Base-by-base conservation (phyloP, 768 basidiomycete species). In the Termitomyces sp. region DNA sequence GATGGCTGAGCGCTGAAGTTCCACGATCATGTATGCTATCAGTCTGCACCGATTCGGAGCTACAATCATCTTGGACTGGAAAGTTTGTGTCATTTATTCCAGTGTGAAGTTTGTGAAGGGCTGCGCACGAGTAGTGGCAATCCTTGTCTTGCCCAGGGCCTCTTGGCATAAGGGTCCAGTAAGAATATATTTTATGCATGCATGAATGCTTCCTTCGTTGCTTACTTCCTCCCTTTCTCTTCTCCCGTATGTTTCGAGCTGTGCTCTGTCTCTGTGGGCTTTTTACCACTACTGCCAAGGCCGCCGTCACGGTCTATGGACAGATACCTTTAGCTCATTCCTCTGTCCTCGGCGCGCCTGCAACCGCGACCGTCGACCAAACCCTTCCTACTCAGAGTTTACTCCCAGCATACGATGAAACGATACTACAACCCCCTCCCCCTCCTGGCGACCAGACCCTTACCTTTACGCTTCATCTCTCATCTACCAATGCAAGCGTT, bases 331-430 rank as follows among this genome's bases (percentile, higher is more conserved):
- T 68, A 9, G 62, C 58, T 1, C 68, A 66, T 31, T 54, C 61
- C 10, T 54, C 38, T 22, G 54, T 25, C 4, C 31, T 48, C 20
- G 32, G n/a, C 16, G 16, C 45, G 3, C 39, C 52, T 29, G 50
- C 47, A 2, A 58, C 64, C 15, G 52, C 56, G 46, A 67, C 70
- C 13, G 49, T 25, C 18, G 43, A 36, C 25, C 40, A 56, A 38
- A 61, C 68, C 7, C 68, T 70, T 15, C 58, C 70, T 0, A 61
- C 71, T 29, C 60, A 72, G 7, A 76, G 0, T 70, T 33, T 72
- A 2, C 61, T 71, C 4, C 76, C 81, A 3, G 79, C 80, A 0
- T 84, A 84, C 64, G 78, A 87, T 64, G 69, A 75, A 42, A 78
- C 78, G 0, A 56, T 72, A 3, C 71, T 88, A 10, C 67, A 56